These are phyloP conservation scores for Umbilicaria muhlenbergii DNA, from an alignment of 495 filamentous ascomycete species.

Conservation along the genomic window DNA sequence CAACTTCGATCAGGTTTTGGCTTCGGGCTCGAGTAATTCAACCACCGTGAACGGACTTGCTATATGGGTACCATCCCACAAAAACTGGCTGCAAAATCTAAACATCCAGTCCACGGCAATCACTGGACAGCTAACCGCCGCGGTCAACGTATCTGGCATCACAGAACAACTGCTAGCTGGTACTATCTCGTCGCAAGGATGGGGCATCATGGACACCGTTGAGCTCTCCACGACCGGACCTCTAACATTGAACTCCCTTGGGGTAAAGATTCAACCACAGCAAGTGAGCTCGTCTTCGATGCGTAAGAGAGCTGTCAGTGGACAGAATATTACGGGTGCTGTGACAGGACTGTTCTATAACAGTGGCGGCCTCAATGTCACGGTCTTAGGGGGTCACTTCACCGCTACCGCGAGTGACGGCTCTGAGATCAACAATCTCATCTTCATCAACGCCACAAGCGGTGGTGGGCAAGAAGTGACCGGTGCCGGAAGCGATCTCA, in stretches of 20 bases:
- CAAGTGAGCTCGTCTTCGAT: constrained; percentile 17
- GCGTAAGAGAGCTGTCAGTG: constrained; percentile 40
- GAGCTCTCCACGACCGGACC: constrained; percentile 35
- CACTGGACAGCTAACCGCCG: constrained; percentile 53
- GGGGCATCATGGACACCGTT: constrained; percentile 54
- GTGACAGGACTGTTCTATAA: constrained; percentile 64
- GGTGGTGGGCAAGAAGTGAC: constrained; percentile 37
- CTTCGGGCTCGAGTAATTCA: constrained; percentile 45
- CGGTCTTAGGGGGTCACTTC: constrained; percentile 83
- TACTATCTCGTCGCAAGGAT: constrained; percentile 51
- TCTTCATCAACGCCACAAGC: constrained; percentile 52
- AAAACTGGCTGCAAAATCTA: constrained; percentile 81
- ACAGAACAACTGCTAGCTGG: constrained; percentile 56
- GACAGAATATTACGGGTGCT: constrained; percentile 42
- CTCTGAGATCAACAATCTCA: constrained; percentile 58
- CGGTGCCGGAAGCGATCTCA: constrained; percentile 51
- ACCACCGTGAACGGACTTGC: constrained; percentile 59
- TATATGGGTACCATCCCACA: constrained; percentile 80
- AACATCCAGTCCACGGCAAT: constrained; percentile 47
- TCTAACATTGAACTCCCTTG: constrained; percentile 37
- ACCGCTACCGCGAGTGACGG: constrained; percentile 52
- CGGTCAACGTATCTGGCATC: constrained; percentile 42
- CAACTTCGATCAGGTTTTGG: constrained; percentile 54
- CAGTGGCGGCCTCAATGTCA: constrained; percentile 54
- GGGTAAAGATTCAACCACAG: constrained; percentile 39